Evolutionary conservation across 495 filamentous ascomycete genomes (phyloP), one percentile per base, ranked within the genome.

Genomic region (Penicillium longicatenatum): DNA sequence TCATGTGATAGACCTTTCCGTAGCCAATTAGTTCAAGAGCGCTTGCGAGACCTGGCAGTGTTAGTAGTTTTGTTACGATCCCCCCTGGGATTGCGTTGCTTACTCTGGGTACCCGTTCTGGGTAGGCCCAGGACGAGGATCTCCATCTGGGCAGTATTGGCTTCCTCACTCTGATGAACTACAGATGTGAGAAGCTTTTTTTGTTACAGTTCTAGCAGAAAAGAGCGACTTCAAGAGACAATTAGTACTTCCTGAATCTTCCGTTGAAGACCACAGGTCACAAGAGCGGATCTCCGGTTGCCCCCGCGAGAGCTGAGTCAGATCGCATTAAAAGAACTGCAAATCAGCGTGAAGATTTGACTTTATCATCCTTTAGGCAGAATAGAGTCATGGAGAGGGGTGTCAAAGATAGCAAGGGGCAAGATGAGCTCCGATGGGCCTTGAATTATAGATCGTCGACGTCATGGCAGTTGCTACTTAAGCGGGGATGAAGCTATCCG

Each of bases 91-190:
- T 16, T 26, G 12, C 1, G 12, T 12, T 16, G 21, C 45, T 12
- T 31, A 48, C 45, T 48, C 24, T 48, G 45, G 12, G 45, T 48
- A 8, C 45, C 45, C 16, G 45, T 48, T 48, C 45, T 26, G 45
- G 45, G 45, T 17, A 48, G 24, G 10, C 45, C 45, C 1, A 48
- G 45, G 16, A 48, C 14, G 45, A 48, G 45, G 14, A 48, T 29
- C 12, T 48, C 16, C 24, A 48, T 29, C 14, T 48, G 37, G 17
- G 37, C 37, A 7, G 16, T 16, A 39, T 39, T 10, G 26, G 7
- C 7, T 6, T 4, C 26, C 3, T 26, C 26, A 6, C 26, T 4
- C 26, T 4, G 26, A 5, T 26, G 26, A 26, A 5, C 4, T 6
- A 5, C 26, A 26, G 26, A 26, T 26, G 26, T 26, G 26, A n/a